Evolutionary conservation across 108 stramenopile species (phyloP).

Genomic region (Pseudonitzschia pungens): DNA sequence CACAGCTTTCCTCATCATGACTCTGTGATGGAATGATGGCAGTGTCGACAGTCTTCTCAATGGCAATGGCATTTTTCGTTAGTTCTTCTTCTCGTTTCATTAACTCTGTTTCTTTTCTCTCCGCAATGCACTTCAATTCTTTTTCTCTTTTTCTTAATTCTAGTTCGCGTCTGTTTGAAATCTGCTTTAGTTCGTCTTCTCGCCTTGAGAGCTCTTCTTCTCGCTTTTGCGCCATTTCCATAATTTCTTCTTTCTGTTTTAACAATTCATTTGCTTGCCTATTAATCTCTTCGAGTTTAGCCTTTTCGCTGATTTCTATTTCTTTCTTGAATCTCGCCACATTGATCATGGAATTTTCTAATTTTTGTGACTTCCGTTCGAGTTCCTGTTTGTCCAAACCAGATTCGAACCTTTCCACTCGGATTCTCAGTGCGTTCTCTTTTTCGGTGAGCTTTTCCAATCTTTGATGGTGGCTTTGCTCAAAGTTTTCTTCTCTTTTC

Average conservation of each 20-base stretch:
- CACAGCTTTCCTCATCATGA: too few species aligned
- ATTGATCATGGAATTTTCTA: not conserved
- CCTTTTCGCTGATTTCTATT: not conserved
- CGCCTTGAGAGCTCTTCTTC: not conserved
- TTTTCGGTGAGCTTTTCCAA: slow-evolving; percentile 1
- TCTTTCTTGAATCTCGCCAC: slow-evolving; percentile 7
- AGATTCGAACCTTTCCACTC: not conserved
- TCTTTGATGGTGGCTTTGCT: not conserved
- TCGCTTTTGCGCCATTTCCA: not conserved
- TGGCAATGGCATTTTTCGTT: not conserved
- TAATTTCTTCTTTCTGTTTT: not conserved
- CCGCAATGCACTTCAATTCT: not conserved
- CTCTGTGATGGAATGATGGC: too few species aligned
- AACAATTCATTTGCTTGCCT: not conserved
- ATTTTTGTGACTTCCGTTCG: not conserved
- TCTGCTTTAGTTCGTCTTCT: not conserved
- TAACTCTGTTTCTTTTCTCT: not conserved
- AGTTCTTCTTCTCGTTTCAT: not conserved
- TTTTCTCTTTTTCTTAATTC: not conserved
- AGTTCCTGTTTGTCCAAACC: not conserved
- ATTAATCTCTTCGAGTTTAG: not conserved
- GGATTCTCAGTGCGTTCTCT: not conserved
- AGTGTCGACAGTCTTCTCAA: too few species aligned
- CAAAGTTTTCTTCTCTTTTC: not conserved
- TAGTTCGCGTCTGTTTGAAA: not conserved